Base-by-base conservation (phyloP, 225 moss, liverwort and hornwort species). In the Marchantia polymorpha region DNA sequence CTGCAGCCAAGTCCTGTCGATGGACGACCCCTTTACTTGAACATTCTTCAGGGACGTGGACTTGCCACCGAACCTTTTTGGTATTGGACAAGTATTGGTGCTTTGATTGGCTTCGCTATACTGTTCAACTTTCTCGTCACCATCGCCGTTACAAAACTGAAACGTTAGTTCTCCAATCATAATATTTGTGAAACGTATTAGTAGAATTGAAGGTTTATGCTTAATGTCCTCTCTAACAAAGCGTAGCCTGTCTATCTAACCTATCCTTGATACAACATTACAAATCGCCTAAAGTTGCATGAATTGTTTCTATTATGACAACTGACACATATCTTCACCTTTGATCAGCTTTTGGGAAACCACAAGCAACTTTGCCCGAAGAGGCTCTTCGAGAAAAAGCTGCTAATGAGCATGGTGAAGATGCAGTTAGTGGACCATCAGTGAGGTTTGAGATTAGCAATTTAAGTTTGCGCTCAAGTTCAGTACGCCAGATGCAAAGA, bases 31-130 rank as follows among this genome's bases (percentile, higher is more conserved):
- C 61, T 90, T 10, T 90, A 79, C 17, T 26, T 85, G 52, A 80
- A 85, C 8, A 87, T 95, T 56, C 89, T 95, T 46, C 74, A 48
- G 79, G 69, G 73, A 9, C 91, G 83, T 75, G 92, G 92, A n/a
- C 84, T 95, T 74, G 87, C 84, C 55, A 58, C 79, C 7, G 46
- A 88, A 81, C 76, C 77, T 0, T 90, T 80, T 12, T 89, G 92
- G 89, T 92, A 87, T 77, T 86, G 85, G 82, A 83, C 90, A 74
- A 90, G 90, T 27, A 59, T 74, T 31, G 53, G 83, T 52, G 89
- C 81, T 51, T 88, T 95, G 7, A 50, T 92, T 72, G 87, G 50
- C 15, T 95, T 89, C 31, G 78, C 66, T 0, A 11, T 91, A 26
- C 3, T 92, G 0, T 90, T 92, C 27, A 95, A 95, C 65, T 60